Evolutionary conservation across 73 alveolate species (phyloP).

Genomic region (Paraurostyla sp.): DNA sequence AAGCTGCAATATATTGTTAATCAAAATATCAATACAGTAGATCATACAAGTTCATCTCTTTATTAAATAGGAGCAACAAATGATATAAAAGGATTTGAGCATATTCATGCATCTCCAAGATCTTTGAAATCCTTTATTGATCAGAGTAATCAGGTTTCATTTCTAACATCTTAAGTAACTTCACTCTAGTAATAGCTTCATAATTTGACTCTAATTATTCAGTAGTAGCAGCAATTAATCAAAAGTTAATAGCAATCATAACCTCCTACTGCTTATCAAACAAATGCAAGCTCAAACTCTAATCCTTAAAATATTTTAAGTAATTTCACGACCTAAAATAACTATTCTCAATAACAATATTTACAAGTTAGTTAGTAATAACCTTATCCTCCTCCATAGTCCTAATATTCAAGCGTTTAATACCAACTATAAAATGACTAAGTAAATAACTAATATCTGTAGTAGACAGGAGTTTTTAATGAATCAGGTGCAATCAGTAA

Average conservation of each 20-base stretch:
- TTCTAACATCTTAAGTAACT: neutral
- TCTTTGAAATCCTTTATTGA: neutral
- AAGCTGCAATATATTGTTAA: neutral
- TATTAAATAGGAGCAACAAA: too few species aligned
- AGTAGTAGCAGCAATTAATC: neutral
- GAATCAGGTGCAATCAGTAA: too few species aligned
- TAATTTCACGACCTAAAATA: too few species aligned
- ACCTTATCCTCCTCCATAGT: neutral
- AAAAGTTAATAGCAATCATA: neutral
- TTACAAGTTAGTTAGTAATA: too few species aligned
- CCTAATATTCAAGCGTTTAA: neutral
- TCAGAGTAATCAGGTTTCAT: neutral
- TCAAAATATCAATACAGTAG: too few species aligned
- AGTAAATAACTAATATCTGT: neutral
- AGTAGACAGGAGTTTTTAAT: too few species aligned
- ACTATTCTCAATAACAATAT: too few species aligned
- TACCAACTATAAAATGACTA: neutral
- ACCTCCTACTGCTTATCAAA: conserved; percentile 36
- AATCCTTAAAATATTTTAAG: neutral
- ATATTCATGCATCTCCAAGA: conserved; percentile 57
- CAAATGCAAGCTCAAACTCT: neutral
- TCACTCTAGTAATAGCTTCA: neutral
- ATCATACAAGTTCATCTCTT: neutral
- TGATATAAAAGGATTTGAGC: conserved; percentile 1
- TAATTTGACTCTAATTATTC: neutral